These are phyloP conservation scores for Ceratocystis lukuohia DNA, from an alignment of 2,329 filamentous ascomycete species.

Conservation along the genomic window DNA sequence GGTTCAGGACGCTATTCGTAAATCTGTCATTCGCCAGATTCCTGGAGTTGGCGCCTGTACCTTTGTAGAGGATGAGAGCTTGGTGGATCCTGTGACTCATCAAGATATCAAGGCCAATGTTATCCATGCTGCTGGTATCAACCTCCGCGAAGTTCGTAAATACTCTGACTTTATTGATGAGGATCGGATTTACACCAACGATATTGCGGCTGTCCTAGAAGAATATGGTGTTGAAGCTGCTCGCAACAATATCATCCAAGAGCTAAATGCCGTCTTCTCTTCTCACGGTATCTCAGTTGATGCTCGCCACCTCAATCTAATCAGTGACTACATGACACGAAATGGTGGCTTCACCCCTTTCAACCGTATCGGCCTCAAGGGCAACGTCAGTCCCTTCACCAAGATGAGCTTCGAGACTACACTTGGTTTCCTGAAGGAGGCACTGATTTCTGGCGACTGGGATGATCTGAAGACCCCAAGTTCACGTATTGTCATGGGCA, in stretches of 20 bases:
- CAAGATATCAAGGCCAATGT: conserved; percentile 38
- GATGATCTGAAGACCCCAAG: conserved; percentile 79
- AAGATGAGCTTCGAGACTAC: conserved; percentile 99
- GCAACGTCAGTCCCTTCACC: conserved; percentile 80
- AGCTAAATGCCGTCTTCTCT: conserved; percentile 74
- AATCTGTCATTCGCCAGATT: conserved; percentile 78
- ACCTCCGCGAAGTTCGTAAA: conserved; percentile 79
- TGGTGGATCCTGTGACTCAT: conserved; percentile 35
- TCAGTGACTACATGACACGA: conserved; percentile 96
- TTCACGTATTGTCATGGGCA: conserved; percentile 76
- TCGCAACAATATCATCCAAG: conserved; percentile 70
- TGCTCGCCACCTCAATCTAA: conserved; percentile 82
- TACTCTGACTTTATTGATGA: conserved; percentile 77
- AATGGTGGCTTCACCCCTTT: conserved; percentile 81
- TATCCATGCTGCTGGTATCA: conserved; percentile 72
- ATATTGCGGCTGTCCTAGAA: conserved; percentile 70
- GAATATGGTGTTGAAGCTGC: conserved; percentile 91
- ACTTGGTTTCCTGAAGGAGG: conserved; percentile 81
- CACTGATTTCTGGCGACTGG: conserved; percentile 77
- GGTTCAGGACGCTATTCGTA: conserved; percentile 66
- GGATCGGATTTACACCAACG: conserved; percentile 79
- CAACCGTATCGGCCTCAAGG: conserved; percentile 75
- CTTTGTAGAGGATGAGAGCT: conserved; percentile 46
- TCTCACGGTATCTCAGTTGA: conserved; percentile 90
- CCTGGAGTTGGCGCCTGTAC: conserved; percentile 61